Evolutionary conservation across 495 filamentous ascomycete species (phyloP).

Genomic region (Apodospora peruviana): DNA sequence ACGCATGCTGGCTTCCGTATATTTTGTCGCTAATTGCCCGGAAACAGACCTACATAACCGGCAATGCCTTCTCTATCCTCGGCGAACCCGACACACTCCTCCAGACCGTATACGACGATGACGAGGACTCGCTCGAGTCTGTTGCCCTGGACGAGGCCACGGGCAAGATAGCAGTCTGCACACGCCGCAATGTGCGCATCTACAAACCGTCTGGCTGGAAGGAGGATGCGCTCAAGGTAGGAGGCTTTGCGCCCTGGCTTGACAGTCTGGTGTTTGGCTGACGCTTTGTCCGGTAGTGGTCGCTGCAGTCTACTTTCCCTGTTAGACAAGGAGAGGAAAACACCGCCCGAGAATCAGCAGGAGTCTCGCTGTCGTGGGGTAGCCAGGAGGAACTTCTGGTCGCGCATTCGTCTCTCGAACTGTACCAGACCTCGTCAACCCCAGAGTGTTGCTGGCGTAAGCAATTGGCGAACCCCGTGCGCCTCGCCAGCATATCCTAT

Average conservation of each 20-base stretch:
- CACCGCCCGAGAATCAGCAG: slow-evolving; percentile 14
- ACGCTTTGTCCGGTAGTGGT: slow-evolving; percentile 44
- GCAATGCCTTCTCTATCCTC: slow-evolving; percentile 80
- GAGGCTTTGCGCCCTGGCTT: slow-evolving; percentile 17
- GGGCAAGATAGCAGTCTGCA: slow-evolving; percentile 78
- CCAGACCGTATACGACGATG: slow-evolving; percentile 87
- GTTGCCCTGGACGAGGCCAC: slow-evolving; percentile 72
- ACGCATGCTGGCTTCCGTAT: background rate
- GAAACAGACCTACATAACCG: slow-evolving; percentile 76
- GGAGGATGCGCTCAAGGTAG: slow-evolving; percentile 64
- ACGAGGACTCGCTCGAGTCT: slow-evolving; percentile 62
- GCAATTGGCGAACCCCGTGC: slow-evolving; percentile 63
- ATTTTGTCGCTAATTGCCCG: background rate
- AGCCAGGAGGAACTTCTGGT: slow-evolving; percentile 74
- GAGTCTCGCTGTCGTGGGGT: slow-evolving; percentile 79
- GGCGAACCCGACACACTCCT: slow-evolving; percentile 66
- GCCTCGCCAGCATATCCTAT: slow-evolving; percentile 75
- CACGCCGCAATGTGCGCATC: slow-evolving; percentile 59
- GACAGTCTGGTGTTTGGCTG: slow-evolving; percentile 38
- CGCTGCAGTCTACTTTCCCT: slow-evolving; percentile 38
- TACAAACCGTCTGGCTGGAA: slow-evolving; percentile 71
- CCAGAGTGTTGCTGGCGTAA: slow-evolving; percentile 65
- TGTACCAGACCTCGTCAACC: slow-evolving; percentile 57
- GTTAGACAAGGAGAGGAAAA: slow-evolving; percentile 31
- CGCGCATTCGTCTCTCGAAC: slow-evolving; percentile 62